Evolutionary conservation across 2,329 filamentous ascomycete genomes (phyloP), one percentile per base, ranked within the genome.

Genomic region (Diaporthe australafricana): DNA sequence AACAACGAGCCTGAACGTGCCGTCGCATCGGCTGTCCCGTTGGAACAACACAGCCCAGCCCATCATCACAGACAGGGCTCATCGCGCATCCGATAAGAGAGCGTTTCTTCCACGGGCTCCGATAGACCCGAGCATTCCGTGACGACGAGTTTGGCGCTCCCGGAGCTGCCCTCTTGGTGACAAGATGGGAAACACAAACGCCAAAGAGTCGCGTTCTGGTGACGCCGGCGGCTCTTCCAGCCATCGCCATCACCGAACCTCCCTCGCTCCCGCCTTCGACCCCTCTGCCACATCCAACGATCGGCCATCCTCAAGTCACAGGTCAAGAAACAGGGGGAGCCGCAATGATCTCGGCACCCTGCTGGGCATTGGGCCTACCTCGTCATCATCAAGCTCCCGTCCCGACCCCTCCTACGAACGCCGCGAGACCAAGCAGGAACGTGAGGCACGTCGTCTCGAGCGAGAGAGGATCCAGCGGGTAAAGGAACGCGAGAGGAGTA

Each of bases 381-480:
- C 60, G 32, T 76, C 60, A 35, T 76, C 81, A 38, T 82, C 84
- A 3, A 79, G 81, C 76, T 84, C 78, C 76, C 84, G 76, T 74
- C 79, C 75, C 75, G 82, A 76, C 75, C 79, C 70, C 78, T 86
- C 87, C 0, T 87, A 88, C 71, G 87, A 89, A 74, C 92, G 94
- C 71, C 90, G 94, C 72, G 96, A 98, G 83, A 98, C 95, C 9
- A 95, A 92, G 79, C 94, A 96, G 77, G 96, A 98, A 83, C 90
- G 94, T 52, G 96, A 99, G 80, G 94, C 94, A 25, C 89, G 96
- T 74, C 93, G 92, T 74, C 84, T 94, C 70, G 96, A 98, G 81
- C 93, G 91, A 78, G 96, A 98, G 81, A 91, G 94, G 56, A 85
- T 88, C 20, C 87, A 89, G 47, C 88, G 96, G 71, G 83, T 92